Evolutionary conservation across 23 red algal species (phyloP), one percentile per base, ranked within the genome.

Genomic region (Agarophyton chilense): DNA sequence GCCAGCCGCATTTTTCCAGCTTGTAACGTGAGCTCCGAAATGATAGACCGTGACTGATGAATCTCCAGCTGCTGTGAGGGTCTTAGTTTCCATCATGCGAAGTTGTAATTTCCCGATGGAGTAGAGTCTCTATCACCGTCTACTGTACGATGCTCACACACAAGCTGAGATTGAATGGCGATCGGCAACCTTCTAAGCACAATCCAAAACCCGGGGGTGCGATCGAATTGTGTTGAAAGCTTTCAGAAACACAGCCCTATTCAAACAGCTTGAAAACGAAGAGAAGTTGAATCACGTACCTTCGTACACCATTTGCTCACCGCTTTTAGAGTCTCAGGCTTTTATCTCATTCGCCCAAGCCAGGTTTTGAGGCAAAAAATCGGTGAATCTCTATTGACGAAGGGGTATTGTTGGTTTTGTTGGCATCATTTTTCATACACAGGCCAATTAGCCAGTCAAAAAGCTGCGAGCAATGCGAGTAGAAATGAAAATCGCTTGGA

Each of bases 21-120:
- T 85, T 1, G 96, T 95, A 4, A 98, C 90, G 51, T 88, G 84
- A 47, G 96, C 96, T 43, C 96, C 96, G 68, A 86, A 90, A 36
- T 95, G 88, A 86, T 96, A 86, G 12, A 95, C 60, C 21, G 78
- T 63, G 60, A 81, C 73, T 10, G 72, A 67, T 24, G 87, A 91
- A 2, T 78, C 35, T 36, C 87, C 87, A 2, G 72, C 31, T 10
- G 34, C 73, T 36, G 33, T 71, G 28, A 91, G 29, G 8, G 73
- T 81, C 24, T 58, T 57, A 32, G 34, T 72, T 28, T 72, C 39
- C 65, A 72, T 72, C 22, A 7, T 61, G 56, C 4, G 25, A 61
- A 10, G 5, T 61, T 7, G 24, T 24, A 31, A 61, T 9, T 7
- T 7, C 4, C 56, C 10, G 56, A 2, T 31, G 1, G 44, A 12